Base-by-base conservation (phyloP, 805 yeast genomes). In the Lipomyces starkeyi region DNA sequence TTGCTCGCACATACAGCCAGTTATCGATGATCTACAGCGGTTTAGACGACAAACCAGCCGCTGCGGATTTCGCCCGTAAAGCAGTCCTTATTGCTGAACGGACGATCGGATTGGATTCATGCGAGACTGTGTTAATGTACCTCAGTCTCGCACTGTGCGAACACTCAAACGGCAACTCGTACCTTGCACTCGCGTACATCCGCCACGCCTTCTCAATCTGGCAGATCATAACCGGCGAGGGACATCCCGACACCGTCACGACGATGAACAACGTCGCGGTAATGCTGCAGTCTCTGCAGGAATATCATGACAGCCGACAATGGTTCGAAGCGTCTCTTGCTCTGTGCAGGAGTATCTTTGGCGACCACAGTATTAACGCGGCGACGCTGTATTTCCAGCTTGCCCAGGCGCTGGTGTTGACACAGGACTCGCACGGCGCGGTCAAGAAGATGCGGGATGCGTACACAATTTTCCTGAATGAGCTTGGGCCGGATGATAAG, bases 31-130 rank as follows among this genome's bases (percentile, higher is more conserved):
- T 87, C 22, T 91, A 87, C 79, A 83, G 86, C 66, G 92, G 88
- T 67, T 76, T 86, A 58, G 87, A 87, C 17, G 79, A 84, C 73
- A 76, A 80, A 25, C 80, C 81, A 29, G 63, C 64, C 9, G 93
- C 97, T 13, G 83, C 87, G 62, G 84, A 83, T 13, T 81, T 86
- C 71, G 85, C 88, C 20, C 86, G 95, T 73, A 88, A 86, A 76
- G 86, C 97, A 1, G 84, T 87, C 69, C 81, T 86, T 53, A 86
- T 93, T 69, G 83, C 88, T 68, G 98, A 94, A 82, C 87, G 98
- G 80, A 83, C 88, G 13, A 78, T 82, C 62, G 99, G 99, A 69
- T 78, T 87, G 70, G 98, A 94, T 76, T 86, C 95, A 14, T 86
- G 85, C 74, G 94, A 92, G 71, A 85, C 93, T 32, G 78, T 91